Percentiles rank a stretch among this genome's conserved stretches.
Evolutionary conservation across 2,329 filamentous ascomycete species (phyloP).

Genomic region (Epichloe aotearoae): DNA sequence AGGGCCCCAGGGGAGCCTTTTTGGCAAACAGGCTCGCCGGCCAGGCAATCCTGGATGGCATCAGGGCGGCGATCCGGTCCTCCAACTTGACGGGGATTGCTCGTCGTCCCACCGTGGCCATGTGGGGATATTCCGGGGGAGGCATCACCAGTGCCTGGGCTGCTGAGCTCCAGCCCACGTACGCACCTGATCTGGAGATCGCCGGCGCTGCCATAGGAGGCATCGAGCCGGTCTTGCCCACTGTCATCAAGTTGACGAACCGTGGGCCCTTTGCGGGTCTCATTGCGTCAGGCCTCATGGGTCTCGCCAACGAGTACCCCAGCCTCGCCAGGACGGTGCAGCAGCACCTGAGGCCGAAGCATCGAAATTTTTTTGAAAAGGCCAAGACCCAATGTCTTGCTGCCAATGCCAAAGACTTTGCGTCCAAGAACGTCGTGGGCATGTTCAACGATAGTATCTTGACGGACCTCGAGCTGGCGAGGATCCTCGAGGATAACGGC

Average conservation of each 20-base stretch:
- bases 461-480: neutral
- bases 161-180: slow-evolving; percentile 13
- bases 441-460: slow-evolving; percentile 23
- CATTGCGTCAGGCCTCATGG: slow-evolving; percentile 11
- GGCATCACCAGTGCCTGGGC: slow-evolving; percentile 12
- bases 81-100: slow-evolving; percentile 17
- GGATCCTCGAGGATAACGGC: neutral
- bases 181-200: slow-evolving; percentile 14
- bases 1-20: slow-evolving; percentile 30
- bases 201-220: slow-evolving; percentile 15
- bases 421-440: slow-evolving; percentile 21
- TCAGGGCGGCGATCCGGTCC: slow-evolving; percentile 25
- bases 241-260: slow-evolving; percentile 9
- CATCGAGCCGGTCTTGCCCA: slow-evolving; percentile 10
- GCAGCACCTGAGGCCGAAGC: slow-evolving; percentile 9
- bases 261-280: slow-evolving; percentile 9
- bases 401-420: slow-evolving; percentile 15
- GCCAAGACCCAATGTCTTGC: slow-evolving; percentile 14
- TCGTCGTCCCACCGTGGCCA: slow-evolving; percentile 19
- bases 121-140: slow-evolving; percentile 28
- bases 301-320: slow-evolving; percentile 13
- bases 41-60: slow-evolving; percentile 28
- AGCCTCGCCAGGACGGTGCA: slow-evolving; percentile 7
- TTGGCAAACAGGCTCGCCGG: slow-evolving; percentile 26
- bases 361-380: slow-evolving; percentile 14